These are phyloP conservation scores for Floccularia luteovirens DNA, from an alignment of 768 basidiomycete genomes.

Conservation along the genomic window DNA sequence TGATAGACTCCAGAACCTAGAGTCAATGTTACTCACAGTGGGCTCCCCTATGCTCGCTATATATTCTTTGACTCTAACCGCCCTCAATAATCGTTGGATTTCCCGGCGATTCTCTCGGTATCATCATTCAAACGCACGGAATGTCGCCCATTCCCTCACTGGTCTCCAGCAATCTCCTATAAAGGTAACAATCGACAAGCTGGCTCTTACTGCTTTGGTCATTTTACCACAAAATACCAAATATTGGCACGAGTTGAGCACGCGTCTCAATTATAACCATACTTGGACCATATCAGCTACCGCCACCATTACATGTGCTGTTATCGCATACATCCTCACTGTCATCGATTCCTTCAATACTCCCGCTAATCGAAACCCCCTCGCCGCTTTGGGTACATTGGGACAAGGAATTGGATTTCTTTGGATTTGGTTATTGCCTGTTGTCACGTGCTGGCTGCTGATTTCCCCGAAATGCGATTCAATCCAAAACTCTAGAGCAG, in stretches of 20 bases:
- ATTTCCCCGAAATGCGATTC: slow-evolving; percentile 34
- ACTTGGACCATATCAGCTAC: slow-evolving; percentile 32
- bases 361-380: slow-evolving; percentile 11
- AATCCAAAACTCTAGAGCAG: slow-evolving; percentile 17
- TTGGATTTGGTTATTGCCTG: slow-evolving; percentile 37
- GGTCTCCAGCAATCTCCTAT: slow-evolving; percentile 36
- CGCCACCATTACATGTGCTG: slow-evolving; percentile 29
- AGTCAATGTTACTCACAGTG: no score
- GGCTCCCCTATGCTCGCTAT: no score
- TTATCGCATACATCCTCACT: slow-evolving; percentile 29
- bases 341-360: slow-evolving; percentile 21
- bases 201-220: slow-evolving; percentile 22
- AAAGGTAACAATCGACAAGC: slow-evolving; percentile 17
- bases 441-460: slow-evolving; percentile 35
- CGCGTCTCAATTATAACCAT: slow-evolving; percentile 24
- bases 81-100: no score
- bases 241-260: slow-evolving; percentile 26
- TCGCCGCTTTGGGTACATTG: slow-evolving; percentile 17
- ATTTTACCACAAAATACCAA: slow-evolving; percentile 25
- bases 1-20: no score
- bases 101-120: no score
- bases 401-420: slow-evolving; percentile 32
- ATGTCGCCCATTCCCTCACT: slow-evolving; percentile 21
- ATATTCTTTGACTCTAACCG: no score
- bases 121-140: no score